Evolutionary conservation across 495 filamentous ascomycete species (phyloP), one percentile per base, ranked within the genome.

Genomic region (Lentithecium fluviatile): DNA sequence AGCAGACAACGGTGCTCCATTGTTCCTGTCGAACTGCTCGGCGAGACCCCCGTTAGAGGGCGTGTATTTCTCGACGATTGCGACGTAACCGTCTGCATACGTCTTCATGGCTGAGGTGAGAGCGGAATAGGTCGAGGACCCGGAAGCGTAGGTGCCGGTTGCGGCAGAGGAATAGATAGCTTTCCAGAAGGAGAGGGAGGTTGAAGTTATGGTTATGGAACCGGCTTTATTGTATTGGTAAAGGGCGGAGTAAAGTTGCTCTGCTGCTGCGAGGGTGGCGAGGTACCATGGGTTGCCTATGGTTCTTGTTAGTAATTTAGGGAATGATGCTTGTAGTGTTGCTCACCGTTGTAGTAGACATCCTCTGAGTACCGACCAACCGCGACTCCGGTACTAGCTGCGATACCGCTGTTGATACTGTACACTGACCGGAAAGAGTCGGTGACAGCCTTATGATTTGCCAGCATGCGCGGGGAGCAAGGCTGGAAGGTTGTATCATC

Each of bases 291-390:
- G 58, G 24, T 62, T 64, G 5, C 56, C 58, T 61, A 21, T 40
- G 1, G 4, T 4, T 4, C 5, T 15, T 49, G 46, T 49, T 25
- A 49, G 46, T 38, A 24, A 24, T 20, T 15, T 5, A 13, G 13
- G 19, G 10, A 23, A 42, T 29, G 21, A 12, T 23, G 12, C 19
- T 19, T 25, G 6, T 15, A 2, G 3, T 24, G 6, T 19, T 11
- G 29, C 58, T 87, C 85, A 19, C 83, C 85, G 48, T 81, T 80
- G 66, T 84, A 83, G 65, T 88, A 90, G 2, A 74, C 67, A 60
- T 90, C 87, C 64, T 88, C 86, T 1, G 84, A 69, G 67, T 91
- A 91, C 20, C 88, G 72, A 45, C 88, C 88, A 8, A 88, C 77
- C 13, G 86, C 83, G 20, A 84, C 79, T 4, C 83, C 83, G 11